A percentile compares a stretch with the other conserved stretches of the same genome.
These are phyloP conservation scores for Psilocybe subaeruginosa DNA, from an alignment of 768 basidiomycete species.

Conservation along the genomic window DNA sequence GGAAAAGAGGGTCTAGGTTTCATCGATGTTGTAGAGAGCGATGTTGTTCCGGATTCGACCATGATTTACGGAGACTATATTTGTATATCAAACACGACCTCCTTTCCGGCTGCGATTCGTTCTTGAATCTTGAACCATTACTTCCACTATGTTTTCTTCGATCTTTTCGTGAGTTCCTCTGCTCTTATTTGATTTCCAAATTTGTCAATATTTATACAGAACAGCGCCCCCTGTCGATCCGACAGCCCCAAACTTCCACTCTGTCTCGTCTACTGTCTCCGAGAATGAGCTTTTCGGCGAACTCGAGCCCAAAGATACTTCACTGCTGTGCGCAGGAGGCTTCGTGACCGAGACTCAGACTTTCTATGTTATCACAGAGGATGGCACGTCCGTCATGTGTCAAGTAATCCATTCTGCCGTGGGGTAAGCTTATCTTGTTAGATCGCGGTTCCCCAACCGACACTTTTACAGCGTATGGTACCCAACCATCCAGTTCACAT, in stretches of 20 bases:
- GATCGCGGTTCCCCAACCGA: conserved; percentile 13
- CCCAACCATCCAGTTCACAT: conserved; percentile 92
- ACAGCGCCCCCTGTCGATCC: conserved; percentile 62
- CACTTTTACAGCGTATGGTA: conserved; percentile 74
- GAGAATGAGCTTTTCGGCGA: conserved; percentile 71
- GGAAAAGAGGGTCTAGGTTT: conserved; percentile 6
- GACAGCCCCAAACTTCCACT: conserved; percentile 78
- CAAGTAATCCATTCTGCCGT: conserved; percentile 89
- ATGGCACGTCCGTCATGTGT: conserved; percentile 78
- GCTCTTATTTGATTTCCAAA: conserved; percentile 9
- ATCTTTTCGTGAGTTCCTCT: conserved; percentile 72
- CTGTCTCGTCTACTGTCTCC: conserved; percentile 67
- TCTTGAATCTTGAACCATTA: conserved; percentile 13
- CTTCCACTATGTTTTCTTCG: conserved; percentile 71
- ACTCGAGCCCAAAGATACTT: conserved; percentile 73
- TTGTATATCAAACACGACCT: conserved; percentile 4
- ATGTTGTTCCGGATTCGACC: conserved; percentile 19
- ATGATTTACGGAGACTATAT: conserved; percentile 20
- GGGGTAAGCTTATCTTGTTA: conserved; percentile 60
- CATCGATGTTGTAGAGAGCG: conserved; percentile 17
- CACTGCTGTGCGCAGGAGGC: conserved; percentile 83
- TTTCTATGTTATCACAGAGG: conserved; percentile 82
- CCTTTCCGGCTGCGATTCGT: conserved; percentile 10
- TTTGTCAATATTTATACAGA: conserved; percentile 33
- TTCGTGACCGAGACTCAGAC: conserved; percentile 91